Percentiles rank a stretch among this genome's conserved stretches.
phyloP scores from a whole-genome alignment of 371 early-diverging fungal species.

The Mucor lusitanicus region DNA sequence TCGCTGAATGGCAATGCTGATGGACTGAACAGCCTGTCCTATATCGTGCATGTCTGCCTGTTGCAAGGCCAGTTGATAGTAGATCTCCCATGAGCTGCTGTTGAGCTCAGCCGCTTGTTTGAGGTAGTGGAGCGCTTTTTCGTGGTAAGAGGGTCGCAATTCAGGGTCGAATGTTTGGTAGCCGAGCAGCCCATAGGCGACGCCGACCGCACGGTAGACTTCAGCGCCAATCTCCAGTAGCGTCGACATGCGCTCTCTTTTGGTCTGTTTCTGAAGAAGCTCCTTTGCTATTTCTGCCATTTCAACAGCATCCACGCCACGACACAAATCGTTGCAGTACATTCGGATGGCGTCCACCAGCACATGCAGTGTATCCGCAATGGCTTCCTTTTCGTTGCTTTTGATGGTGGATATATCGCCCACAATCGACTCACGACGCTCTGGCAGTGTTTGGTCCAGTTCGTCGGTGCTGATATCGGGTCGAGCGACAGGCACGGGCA shows the following conservation, averaged over 20 bases:
- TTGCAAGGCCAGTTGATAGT: constrained; percentile 82
- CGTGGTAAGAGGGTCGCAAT: constrained; percentile 67
- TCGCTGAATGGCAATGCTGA: constrained; percentile 64
- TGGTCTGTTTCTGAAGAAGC: constrained; percentile 26
- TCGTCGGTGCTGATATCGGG: constrained; percentile 11
- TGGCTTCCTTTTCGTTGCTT: constrained; percentile 30
- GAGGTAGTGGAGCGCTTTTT: constrained; percentile 65
- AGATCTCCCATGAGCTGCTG: constrained; percentile 55
- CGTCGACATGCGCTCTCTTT: background rate
- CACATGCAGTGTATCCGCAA: constrained; percentile 40
- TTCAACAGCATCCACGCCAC: constrained; percentile 48
- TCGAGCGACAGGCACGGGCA: constrained; percentile 20
- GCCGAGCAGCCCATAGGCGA: constrained; percentile 65
- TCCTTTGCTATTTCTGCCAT: constrained; percentile 49
- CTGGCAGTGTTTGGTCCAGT: background rate
- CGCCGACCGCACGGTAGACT: constrained; percentile 61
- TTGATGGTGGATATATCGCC: constrained; percentile 29
- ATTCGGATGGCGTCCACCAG: constrained; percentile 52
- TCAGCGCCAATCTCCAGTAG: constrained; percentile 26
- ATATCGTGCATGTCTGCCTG: constrained; percentile 83
- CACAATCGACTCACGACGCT: background rate
- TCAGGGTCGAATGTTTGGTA: constrained; percentile 67
- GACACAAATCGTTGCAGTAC: constrained; percentile 48
- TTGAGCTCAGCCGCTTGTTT: constrained; percentile 53
- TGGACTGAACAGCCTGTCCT: constrained; percentile 61